Conservation (phyloP, 179 eudicot genomes). For the Patellifolia procumbens region DNA sequence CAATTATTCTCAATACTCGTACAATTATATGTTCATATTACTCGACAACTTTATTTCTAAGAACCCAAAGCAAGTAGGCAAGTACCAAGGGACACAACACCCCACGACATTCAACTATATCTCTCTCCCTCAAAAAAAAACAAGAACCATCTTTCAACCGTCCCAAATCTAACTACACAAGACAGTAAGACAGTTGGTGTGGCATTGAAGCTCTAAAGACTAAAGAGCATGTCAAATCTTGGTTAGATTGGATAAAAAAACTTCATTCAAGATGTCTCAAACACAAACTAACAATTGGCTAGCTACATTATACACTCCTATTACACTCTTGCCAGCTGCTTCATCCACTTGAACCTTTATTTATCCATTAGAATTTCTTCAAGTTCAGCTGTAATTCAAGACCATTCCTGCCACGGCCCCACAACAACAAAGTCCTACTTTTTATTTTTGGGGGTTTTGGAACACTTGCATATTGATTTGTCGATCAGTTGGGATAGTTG, state of each 20-base stretch:
- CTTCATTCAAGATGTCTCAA: not conserved
- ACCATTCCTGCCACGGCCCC: not conserved
- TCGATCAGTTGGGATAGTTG: not conserved
- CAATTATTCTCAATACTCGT: too few species aligned
- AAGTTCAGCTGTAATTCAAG: not conserved
- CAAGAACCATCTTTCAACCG: too few species aligned
- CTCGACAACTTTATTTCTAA: too few species aligned
- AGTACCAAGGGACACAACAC: too few species aligned
- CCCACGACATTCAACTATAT: too few species aligned
- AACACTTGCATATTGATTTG: not conserved
- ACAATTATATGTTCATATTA: too few species aligned
- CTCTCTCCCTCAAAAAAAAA: too few species aligned
- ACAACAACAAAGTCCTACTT: not conserved
- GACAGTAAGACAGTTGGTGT: not conserved
- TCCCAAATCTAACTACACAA: too few species aligned
- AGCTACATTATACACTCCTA: not conserved
- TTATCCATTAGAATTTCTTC: too few species aligned
- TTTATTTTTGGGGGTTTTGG: not conserved
- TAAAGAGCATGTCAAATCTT: not conserved
- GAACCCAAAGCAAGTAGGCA: too few species aligned
- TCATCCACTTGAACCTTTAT: slow-evolving; percentile 4
- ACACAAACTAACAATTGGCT: not conserved
- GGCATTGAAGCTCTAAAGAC: not conserved
- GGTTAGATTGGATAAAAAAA: not conserved
- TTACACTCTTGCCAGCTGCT: not conserved